Base-by-base conservation (phyloP, 1,284 basidiomycete species). In the Wolfiporia cocos region DNA sequence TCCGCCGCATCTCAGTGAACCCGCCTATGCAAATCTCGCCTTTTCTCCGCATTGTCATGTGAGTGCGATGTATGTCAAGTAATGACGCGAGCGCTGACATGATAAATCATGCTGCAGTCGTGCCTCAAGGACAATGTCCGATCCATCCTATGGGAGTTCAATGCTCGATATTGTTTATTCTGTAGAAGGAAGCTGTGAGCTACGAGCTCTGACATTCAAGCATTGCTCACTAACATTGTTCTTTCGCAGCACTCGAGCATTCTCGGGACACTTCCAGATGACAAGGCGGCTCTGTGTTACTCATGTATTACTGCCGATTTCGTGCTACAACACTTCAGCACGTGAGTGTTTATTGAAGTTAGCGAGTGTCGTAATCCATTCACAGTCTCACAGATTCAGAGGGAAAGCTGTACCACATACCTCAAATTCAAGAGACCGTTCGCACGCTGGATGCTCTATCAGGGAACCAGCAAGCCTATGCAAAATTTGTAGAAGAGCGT, bases 11-110 rank as follows among this genome's bases (percentile, higher is more conserved):
- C 40, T 52, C 9, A 50, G 45, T 26, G 51, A 52, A 26, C 49
- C 49, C 3, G 43, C 34, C 4, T 52, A 50, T 28, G 51, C 47
- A n/a, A 48, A 46, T 26, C 39, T 51, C 11, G 15, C 41, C 20
- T 51, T 49, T 19, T 41, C 30, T 12, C 34, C 43, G 5, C 26
- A 49, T 24, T 51, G 49, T 28, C 44, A 49, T 34, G 49, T 49
- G 24, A 34, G 49, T 46, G 14, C 15, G 11, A 5, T 37, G 15
- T 34, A n/a, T 36, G 34, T 22, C 14, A 9, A 14, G 26, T 28
- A 28, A 14, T 28, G 14, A 28, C 14, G 26, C 26, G 9, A n/a
- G 7, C 26, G 14, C 14, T 28, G 26, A 28, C 26, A n/a, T n/a
- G n/a, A n/a, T n/a, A n/a, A n/a, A n/a, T n/a, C n/a, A n/a, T 28